Percentiles rank a stretch among this genome's conserved stretches.
Conservation (phyloP, 129 eudicot genomes). For the Arctium minus region DNA sequence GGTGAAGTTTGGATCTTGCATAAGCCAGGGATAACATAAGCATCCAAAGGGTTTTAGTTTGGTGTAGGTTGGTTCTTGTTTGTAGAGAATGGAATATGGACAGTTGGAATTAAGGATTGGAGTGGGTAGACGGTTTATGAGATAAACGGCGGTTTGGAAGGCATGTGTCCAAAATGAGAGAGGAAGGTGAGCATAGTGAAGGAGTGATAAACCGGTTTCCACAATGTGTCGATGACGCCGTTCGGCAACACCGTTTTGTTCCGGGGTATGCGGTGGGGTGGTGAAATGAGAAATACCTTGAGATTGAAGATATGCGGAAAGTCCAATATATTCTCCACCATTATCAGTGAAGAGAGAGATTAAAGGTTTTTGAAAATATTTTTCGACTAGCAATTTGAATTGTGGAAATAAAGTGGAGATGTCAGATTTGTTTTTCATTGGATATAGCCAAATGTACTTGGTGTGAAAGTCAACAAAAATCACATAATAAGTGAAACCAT, state of each 20-base stretch:
- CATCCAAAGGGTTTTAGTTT: conserved; percentile 22
- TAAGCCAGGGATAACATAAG: conserved; percentile 21
- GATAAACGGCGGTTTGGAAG: not conserved
- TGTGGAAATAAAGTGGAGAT: not conserved
- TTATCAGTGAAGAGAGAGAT: conserved; percentile 11
- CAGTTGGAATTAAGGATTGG: not conserved
- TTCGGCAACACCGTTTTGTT: conserved; percentile 24
- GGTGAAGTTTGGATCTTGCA: conserved; percentile 5
- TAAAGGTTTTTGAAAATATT: not conserved
- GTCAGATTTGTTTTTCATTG: conserved; percentile 17
- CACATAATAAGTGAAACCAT: conserved; percentile 25
- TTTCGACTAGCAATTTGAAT: conserved; percentile 6
- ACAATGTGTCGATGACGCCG: conserved; percentile 24
- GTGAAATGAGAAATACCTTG: conserved; percentile 13
- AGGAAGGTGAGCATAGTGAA: conserved; percentile 14
- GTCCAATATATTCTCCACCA: conserved; percentile 12
- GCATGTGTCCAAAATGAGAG: conserved; percentile 22
- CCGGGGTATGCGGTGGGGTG: conserved; percentile 21
- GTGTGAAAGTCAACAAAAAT: conserved; percentile 20
- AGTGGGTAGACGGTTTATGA: conserved; percentile 19
- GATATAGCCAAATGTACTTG: conserved; percentile 34
- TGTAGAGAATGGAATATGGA: conserved; percentile 3
- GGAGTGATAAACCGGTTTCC: not conserved
- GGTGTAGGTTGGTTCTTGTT: conserved; percentile 1
- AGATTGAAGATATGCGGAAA: not conserved